These are phyloP conservation scores for Phytophthora litchii DNA, from an alignment of 352 stramenopile species.

Conservation along the genomic window DNA sequence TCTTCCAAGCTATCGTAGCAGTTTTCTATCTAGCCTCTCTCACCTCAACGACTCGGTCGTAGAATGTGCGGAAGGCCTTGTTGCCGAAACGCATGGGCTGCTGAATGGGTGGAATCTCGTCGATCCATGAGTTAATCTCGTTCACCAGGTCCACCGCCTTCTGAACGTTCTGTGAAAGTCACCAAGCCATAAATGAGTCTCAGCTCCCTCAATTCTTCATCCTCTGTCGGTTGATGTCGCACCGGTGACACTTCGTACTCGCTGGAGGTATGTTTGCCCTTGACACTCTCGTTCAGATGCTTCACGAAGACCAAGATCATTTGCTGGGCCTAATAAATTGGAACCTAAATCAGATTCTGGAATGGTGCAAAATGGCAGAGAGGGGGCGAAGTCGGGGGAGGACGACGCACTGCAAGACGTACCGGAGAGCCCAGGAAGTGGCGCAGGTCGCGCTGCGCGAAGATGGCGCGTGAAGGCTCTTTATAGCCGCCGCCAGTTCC, in stretches of 20 bases:
- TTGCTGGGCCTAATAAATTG: constrained; percentile 61
- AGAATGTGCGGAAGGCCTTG: constrained; percentile 93
- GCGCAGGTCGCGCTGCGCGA: constrained; percentile 71
- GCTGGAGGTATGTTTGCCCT: constrained; percentile 61
- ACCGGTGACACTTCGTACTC: constrained; percentile 73
- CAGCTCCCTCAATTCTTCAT: neutral
- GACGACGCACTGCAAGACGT: constrained; percentile 6
- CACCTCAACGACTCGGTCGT: constrained; percentile 82
- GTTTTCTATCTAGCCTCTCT: neutral
- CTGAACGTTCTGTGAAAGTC: constrained; percentile 63
- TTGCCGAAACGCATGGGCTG: constrained; percentile 96
- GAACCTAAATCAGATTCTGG: constrained; percentile 9
- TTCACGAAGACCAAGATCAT: constrained; percentile 86
- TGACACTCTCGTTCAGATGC: constrained; percentile 82
- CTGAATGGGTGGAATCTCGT: constrained; percentile 92
- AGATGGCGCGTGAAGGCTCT: constrained; percentile 79
- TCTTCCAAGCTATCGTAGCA: neutral
- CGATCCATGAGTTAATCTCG: constrained; percentile 86
- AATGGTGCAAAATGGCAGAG: neutral
- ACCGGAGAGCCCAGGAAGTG: constrained; percentile 76
- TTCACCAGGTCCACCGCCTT: constrained; percentile 65
- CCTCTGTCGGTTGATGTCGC: constrained; percentile 12
- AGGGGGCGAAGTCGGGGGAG: neutral
- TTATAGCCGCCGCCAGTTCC: constrained; percentile 39
- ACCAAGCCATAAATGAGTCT: constrained; percentile 6